Conservation (phyloP, 2,329 filamentous ascomycete genomes). For the Claviceps maximensis region DNA sequence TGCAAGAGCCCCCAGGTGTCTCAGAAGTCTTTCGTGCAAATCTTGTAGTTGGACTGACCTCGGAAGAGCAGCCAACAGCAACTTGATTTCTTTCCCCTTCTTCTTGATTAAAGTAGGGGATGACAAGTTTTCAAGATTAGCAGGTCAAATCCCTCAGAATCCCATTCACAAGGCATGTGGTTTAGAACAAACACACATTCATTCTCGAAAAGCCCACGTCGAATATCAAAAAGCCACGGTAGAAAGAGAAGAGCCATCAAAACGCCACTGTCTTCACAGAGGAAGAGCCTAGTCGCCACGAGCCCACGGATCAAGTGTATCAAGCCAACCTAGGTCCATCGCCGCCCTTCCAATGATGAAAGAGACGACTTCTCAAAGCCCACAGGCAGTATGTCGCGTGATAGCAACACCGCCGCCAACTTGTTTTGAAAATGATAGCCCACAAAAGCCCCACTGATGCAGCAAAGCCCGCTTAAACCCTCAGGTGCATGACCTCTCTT, state of each 20-base stretch:
- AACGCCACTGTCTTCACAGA: slow-evolving; percentile 9
- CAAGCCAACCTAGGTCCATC: slow-evolving; percentile 46
- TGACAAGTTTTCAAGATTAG: slow-evolving; percentile 9
- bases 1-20: slow-evolving; percentile 23
- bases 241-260: slow-evolving; percentile 18
- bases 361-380: slow-evolving; percentile 41
- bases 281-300: slow-evolving; percentile 15
- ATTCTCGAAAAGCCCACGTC: slow-evolving; percentile 15
- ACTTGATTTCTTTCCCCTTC: neutral
- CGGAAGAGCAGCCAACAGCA: neutral
- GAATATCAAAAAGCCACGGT: slow-evolving; percentile 15
- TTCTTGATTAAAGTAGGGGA: neutral
- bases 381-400: slow-evolving; percentile 19
- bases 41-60: neutral
- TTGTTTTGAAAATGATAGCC: slow-evolving; percentile 39
- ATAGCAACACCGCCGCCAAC: slow-evolving; percentile 18
- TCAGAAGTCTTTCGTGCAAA: slow-evolving; percentile 11
- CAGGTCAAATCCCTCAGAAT: slow-evolving; percentile 28
- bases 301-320: slow-evolving; percentile 25
- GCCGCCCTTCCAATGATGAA: slow-evolving; percentile 28
- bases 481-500: slow-evolving; percentile 21
- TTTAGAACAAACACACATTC: slow-evolving; percentile 10
- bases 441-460: slow-evolving; percentile 33
- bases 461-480: slow-evolving; percentile 29
- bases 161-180: slow-evolving; percentile 18